phyloP scores from a whole-genome alignment of 768 basidiomycete genomes.

The Hygrophorus russula region DNA sequence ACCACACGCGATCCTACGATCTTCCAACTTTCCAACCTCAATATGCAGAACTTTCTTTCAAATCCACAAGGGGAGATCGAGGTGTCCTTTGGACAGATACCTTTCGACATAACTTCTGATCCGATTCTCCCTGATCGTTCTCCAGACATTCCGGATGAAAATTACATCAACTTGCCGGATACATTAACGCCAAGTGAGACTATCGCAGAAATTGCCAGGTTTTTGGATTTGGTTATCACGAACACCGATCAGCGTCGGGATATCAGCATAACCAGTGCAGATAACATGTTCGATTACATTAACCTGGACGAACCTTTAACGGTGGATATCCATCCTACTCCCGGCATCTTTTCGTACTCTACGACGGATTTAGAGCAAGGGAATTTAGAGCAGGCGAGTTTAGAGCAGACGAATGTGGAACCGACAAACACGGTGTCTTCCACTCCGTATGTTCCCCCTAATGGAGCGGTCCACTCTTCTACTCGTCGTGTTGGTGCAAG shows the following conservation, averaged over 20 bases:
- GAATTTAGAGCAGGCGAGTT: constrained; percentile 8
- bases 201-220: too few relatives aligned
- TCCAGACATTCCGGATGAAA: too few relatives aligned
- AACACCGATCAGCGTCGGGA: too few relatives aligned
- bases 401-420: constrained; percentile 1
- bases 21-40: constrained; percentile 24
- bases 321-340: too few relatives aligned
- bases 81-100: constrained; percentile 19
- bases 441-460: constrained; percentile 37
- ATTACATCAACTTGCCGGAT: too few relatives aligned
- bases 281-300: too few relatives aligned
- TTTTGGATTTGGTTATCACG: too few relatives aligned
- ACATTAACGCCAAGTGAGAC: too few relatives aligned
- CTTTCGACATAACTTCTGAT: not conserved
- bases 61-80: constrained; percentile 28
- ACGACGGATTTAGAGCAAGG: not conserved
- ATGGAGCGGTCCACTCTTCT: constrained; percentile 38
- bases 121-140: constrained; percentile 13
- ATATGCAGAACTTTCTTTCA: constrained; percentile 17
- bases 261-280: too few relatives aligned
- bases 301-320: too few relatives aligned
- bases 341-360: too few relatives aligned
- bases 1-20: constrained; percentile 21
- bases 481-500: constrained; percentile 43
- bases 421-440: constrained; percentile 12